These are phyloP conservation scores for Dactylellina parvicollis DNA, from an alignment of 2,329 filamentous ascomycete genomes.

Conservation along the genomic window DNA sequence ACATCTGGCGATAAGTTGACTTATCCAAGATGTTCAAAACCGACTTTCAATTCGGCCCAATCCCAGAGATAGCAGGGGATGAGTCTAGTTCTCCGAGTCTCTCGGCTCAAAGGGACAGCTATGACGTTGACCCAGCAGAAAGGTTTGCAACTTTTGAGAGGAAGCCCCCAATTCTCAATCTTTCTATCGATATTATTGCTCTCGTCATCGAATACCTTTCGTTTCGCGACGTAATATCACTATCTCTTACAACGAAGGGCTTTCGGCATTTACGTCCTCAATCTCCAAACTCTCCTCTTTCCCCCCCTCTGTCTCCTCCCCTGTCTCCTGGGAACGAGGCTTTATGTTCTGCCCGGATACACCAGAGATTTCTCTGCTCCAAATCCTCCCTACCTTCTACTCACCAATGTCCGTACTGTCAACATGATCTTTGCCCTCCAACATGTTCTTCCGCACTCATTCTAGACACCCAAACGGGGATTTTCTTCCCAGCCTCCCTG, in stretches of 20 bases:
- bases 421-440: constrained; percentile 27
- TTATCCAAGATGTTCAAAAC: constrained; percentile 34
- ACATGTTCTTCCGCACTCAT: constrained; percentile 44
- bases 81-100: constrained; percentile 19
- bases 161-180: constrained; percentile 30
- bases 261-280: constrained; percentile 39
- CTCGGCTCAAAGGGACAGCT: constrained; percentile 3
- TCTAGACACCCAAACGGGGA: constrained; percentile 43
- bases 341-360: constrained; percentile 38
- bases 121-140: constrained; percentile 30
- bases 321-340: constrained; percentile 39
- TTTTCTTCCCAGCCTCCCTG: constrained; percentile 41
- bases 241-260: constrained; percentile 46
- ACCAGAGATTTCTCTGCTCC: constrained; percentile 43
- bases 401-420: constrained; percentile 42
- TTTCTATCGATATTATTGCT: constrained; percentile 41
- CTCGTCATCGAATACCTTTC: constrained; percentile 39
- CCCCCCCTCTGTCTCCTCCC: constrained; percentile 33
- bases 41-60: constrained; percentile 33
- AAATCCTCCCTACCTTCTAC: constrained; percentile 1
- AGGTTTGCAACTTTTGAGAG: constrained; percentile 1
- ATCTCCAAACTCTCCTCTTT: constrained; percentile 7
- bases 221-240: constrained; percentile 33
- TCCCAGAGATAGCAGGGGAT: constrained; percentile 23
- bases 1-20: background rate